Evolutionary conservation across 1,284 basidiomycete genomes (phyloP).

Genomic region (Rhodofomes roseus): DNA sequence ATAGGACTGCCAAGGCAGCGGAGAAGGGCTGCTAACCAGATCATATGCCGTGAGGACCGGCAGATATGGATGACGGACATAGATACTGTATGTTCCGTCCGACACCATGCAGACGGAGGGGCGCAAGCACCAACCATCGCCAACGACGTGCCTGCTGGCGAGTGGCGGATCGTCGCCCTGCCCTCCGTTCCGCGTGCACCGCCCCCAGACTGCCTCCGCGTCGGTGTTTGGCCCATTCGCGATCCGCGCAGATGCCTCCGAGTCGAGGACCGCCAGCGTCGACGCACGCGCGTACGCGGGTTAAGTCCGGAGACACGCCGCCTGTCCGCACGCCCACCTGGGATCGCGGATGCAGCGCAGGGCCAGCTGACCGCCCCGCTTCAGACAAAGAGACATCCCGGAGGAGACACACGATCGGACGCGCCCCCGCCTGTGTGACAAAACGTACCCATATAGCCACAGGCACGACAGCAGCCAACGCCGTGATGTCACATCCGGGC

Average conservation of each 20-base stretch:
- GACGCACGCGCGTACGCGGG: not conserved
- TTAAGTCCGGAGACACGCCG: constrained; percentile 4
- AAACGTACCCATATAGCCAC: not conserved
- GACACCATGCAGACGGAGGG: not conserved
- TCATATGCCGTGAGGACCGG: not conserved
- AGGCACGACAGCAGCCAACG: not conserved
- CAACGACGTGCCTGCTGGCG: not conserved
- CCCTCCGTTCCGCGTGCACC: not conserved
- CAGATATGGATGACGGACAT: not conserved
- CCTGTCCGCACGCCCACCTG: not conserved
- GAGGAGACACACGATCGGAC: not conserved
- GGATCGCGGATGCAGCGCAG: not conserved
- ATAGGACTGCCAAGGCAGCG: not conserved
- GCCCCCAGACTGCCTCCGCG: not conserved
- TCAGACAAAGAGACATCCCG: not conserved
- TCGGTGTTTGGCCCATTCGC: not conserved
- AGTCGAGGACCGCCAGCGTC: not conserved
- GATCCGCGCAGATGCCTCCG: constrained; percentile 3
- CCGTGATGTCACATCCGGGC: not conserved
- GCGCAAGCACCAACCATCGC: not conserved
- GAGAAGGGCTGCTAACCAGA: not conserved
- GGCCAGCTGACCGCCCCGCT: not conserved
- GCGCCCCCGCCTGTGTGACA: not conserved
- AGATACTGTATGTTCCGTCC: not conserved
- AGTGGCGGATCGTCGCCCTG: not conserved